Percentiles rank a stretch among this genome's conserved stretches.
These are phyloP conservation scores for Mortierella sp. DNA, from an alignment of 371 early-diverging fungal genomes.

Conservation along the genomic window DNA sequence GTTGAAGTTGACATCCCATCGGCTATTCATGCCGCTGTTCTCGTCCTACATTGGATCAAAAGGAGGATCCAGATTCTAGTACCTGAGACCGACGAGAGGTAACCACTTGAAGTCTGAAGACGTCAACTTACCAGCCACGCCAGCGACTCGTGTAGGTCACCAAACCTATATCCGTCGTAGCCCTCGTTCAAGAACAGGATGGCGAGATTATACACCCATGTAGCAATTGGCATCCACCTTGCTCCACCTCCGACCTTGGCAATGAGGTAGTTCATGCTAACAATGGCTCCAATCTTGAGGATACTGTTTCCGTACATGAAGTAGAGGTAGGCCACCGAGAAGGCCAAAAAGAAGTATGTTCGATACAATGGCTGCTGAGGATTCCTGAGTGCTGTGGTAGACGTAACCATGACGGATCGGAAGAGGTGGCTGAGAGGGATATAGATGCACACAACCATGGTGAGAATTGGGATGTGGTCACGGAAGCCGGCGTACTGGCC, in stretches of 20 bases:
- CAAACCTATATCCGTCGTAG: constrained; percentile 79
- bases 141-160: constrained; percentile 60
- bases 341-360: constrained; percentile 63
- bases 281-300: constrained; percentile 76
- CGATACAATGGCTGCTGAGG: constrained; percentile 29
- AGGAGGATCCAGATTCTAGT: background rate
- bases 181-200: constrained; percentile 81
- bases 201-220: constrained; percentile 84
- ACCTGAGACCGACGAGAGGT: background rate
- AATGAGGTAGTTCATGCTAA: constrained; percentile 71
- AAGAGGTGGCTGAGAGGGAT: constrained; percentile 61
- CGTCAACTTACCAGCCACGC: constrained; percentile 73
- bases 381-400: background rate
- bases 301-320: constrained; percentile 74
- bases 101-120: background rate
- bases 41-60: constrained; percentile 57
- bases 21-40: constrained; percentile 68
- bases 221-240: constrained; percentile 68
- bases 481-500: constrained; percentile 86
- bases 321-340: constrained; percentile 71
- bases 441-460: constrained; percentile 61
- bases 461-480: constrained; percentile 73
- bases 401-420: constrained; percentile 30
- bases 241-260: constrained; percentile 62
- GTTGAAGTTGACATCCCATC: constrained; percentile 94